These are phyloP conservation scores for Tulasnella calospora DNA, from an alignment of 768 basidiomycete species.

Conservation along the genomic window DNA sequence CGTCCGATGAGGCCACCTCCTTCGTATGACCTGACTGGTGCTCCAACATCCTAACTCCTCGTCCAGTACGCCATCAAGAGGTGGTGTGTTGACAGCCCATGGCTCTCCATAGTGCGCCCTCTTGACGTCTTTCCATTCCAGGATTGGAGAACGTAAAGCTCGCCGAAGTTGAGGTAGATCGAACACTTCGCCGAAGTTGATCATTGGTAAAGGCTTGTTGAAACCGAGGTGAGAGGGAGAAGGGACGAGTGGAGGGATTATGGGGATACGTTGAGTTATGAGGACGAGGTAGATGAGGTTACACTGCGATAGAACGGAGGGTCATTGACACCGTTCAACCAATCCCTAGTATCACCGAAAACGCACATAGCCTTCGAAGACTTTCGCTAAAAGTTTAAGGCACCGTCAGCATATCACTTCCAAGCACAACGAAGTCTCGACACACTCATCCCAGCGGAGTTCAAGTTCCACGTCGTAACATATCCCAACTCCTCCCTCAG, in stretches of 20 bases:
- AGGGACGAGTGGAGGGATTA: constrained; percentile 55
- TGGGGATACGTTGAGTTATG: constrained; percentile 52
- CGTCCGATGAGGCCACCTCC: background rate
- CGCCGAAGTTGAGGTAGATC: constrained; percentile 51
- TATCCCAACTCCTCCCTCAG: background rate
- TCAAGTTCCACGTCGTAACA: constrained; percentile 10
- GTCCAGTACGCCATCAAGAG: background rate
- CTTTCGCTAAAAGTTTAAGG: background rate
- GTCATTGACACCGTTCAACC: background rate
- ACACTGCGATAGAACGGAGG: background rate
- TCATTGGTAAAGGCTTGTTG: constrained; percentile 37
- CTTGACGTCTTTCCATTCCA: constrained; percentile 66
- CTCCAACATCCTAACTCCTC: constrained; percentile 27
- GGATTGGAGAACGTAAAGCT: constrained; percentile 45
- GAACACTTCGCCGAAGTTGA: constrained; percentile 52
- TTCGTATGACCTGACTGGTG: background rate
- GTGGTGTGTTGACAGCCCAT: background rate
- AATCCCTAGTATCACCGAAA: background rate
- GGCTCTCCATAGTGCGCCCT: constrained; percentile 33
- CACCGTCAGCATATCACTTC: background rate
- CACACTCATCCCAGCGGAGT: constrained; percentile 12
- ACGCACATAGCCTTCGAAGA: constrained; percentile 8
- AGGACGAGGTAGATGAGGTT: constrained; percentile 58
- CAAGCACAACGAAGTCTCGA: background rate
- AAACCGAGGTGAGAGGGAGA: constrained; percentile 32